Percentiles rank a stretch among this genome's conserved stretches.
Evolutionary conservation across 495 filamentous ascomycete genomes (phyloP).

Genomic region (Xanthoparmelia taractica): DNA sequence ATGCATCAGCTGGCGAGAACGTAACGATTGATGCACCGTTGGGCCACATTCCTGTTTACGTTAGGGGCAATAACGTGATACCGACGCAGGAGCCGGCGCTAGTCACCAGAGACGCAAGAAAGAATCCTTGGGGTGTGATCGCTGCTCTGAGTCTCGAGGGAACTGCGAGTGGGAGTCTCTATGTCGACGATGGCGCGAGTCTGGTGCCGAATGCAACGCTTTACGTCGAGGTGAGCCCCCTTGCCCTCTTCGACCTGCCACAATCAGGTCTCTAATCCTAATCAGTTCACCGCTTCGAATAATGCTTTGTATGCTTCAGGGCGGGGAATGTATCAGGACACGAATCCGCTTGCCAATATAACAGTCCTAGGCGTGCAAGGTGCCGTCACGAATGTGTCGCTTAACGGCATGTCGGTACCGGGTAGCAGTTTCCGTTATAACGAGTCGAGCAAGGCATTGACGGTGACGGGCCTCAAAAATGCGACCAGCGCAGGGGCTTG

Average conservation of each 20-base stretch:
- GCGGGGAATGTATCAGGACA: conserved; percentile 50
- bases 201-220: conserved; percentile 49
- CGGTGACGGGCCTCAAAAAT: conserved; percentile 43
- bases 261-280: conserved; percentile 1
- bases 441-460: conserved; percentile 39
- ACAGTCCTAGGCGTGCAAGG: conserved; percentile 56
- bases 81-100: conserved; percentile 64
- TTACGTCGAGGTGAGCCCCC: conserved; percentile 45
- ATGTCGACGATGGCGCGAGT: conserved; percentile 80
- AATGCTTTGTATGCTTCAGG: conserved; percentile 41
- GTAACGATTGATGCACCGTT: conserved; percentile 67
- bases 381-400: conserved; percentile 37
- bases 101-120: conserved; percentile 57
- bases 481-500: conserved; percentile 50
- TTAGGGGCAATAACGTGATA: conserved; percentile 63
- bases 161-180: conserved; percentile 57
- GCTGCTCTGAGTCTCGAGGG: conserved; percentile 52
- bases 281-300: conserved; percentile 43
- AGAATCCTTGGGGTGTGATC: conserved; percentile 63
- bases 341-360: conserved; percentile 54
- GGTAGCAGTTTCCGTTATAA: conserved; percentile 42
- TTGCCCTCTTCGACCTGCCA: background rate
- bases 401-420: conserved; percentile 44
- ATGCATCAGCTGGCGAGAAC: conserved; percentile 52
- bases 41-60: conserved; percentile 69